Conservation (phyloP, 2,329 filamentous ascomycete species). For the Cladosporium velox region DNA sequence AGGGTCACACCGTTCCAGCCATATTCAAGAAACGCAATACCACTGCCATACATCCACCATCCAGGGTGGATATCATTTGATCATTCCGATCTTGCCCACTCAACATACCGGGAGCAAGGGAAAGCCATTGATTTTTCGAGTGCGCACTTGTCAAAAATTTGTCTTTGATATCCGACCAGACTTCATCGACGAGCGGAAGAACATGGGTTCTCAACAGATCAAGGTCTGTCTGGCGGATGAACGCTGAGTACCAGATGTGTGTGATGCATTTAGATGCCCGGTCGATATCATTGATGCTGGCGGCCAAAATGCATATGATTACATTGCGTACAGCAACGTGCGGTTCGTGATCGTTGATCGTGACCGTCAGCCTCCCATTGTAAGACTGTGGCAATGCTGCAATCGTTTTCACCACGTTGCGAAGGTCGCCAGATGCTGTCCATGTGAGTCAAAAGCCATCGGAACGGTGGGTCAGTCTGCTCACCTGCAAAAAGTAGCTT, state of each 20-base stretch:
- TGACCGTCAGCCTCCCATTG: neutral
- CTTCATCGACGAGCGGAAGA: no score
- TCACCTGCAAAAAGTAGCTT: neutral
- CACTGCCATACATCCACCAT: neutral
- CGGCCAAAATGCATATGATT: neutral
- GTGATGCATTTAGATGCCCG: no score
- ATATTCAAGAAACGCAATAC: neutral
- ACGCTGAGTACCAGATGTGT: neutral
- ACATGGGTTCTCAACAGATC: no score
- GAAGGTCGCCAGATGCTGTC: neutral
- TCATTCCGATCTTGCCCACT: neutral
- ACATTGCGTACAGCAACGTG: neutral
- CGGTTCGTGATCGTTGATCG: neutral
- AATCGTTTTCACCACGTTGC: neutral
- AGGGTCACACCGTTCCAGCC: neutral
- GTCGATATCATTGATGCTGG: neutral
- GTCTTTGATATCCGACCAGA: no score
- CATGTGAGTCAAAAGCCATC: neutral
- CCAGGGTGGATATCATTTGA: neutral
- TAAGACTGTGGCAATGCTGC: neutral
- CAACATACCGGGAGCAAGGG: neutral
- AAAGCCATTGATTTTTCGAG: neutral
- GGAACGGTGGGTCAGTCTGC: neutral
- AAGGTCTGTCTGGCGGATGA: neutral
- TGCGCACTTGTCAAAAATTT: no score